Base-by-base conservation (phyloP, 306 rosid genomes). In the Inga oerstediana region DNA sequence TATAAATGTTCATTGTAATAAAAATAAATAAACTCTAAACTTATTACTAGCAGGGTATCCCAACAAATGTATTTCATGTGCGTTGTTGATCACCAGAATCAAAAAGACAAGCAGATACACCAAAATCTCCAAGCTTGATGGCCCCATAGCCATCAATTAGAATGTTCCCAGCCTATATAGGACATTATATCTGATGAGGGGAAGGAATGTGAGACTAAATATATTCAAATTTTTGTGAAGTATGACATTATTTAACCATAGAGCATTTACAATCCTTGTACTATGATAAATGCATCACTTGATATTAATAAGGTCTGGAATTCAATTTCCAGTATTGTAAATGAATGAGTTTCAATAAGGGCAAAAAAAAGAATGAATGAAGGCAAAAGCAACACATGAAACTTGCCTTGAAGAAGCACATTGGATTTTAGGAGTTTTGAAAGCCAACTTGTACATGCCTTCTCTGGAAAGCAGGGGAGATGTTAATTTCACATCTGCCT, bases 41-140 rank as follows among this genome's bases (percentile, higher is more conserved):
- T 80, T 88, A 91, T 81, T 88, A 93, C 97, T 98, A 93, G 88
- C 98, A 96, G 77, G 99, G 99, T 12, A 98, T 93, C 77, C 98
- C 99, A 2, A 96, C 99, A 79, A 96, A 96, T 64, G 99, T 96
- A 76, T 92, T 96, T 81, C 98, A 76, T 39, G 89, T 78, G 34
- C 98, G 91, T 67, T 92, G 98, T 85, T 97, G 84, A 80, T 93
- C 98, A 79, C 99, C 98, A 13, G 97, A 93, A 88, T 96, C 94
- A 74, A 91, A 96, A 79, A 93, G 98, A 80, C 94, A 96, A 78
- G 99, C 98, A 48, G 98, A 0, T 27, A 27, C 30, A 27, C 30
- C 1, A 27, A 27, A 27, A 27, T 27, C 30, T 27, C 30, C 30
- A 27, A 27, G 30, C 30, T 27, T 27, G 30, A 27, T 27, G 30